phyloP scores from a whole-genome alignment of 306 rosid genomes.

The Senna siamea region DNA sequence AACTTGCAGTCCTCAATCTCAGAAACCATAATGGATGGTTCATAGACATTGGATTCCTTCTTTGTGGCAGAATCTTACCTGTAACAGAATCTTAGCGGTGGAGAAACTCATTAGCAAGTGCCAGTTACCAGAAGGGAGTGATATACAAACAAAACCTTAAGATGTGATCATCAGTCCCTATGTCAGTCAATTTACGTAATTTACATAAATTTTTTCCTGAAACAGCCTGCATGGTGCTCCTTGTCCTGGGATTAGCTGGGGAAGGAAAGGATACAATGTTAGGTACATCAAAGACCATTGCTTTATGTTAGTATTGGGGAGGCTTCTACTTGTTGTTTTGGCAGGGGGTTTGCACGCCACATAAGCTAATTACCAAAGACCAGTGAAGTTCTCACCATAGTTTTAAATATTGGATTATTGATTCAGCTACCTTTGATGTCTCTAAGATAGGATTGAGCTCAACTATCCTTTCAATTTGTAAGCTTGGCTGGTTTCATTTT shows the following conservation, averaged over 20 bases:
- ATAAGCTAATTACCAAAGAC: neutral
- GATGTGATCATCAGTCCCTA: neutral
- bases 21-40: neutral
- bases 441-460: constrained; percentile 2
- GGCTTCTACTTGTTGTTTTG: constrained; percentile 16
- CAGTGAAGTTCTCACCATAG: neutral
- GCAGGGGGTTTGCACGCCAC: constrained; percentile 9
- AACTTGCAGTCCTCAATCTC: neutral
- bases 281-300: neutral
- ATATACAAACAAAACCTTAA: constrained; percentile 8
- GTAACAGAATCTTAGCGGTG: constrained; percentile 8
- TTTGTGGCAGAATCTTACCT: constrained; percentile 18
- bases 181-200: neutral
- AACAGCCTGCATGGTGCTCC: neutral
- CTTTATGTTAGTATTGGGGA: constrained; percentile 4
- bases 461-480: neutral
- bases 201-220: neutral
- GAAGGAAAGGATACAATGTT: constrained; percentile 14
- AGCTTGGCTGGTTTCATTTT: constrained; percentile 3
- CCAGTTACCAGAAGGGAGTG: neutral
- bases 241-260: constrained; percentile 21
- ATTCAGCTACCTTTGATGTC: neutral
- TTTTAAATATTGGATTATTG: neutral
- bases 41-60: constrained; percentile 19
- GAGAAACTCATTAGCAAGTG: constrained; percentile 20